Base-by-base conservation (phyloP, 257 asterid species). In the Solanum stenotomum region DNA sequence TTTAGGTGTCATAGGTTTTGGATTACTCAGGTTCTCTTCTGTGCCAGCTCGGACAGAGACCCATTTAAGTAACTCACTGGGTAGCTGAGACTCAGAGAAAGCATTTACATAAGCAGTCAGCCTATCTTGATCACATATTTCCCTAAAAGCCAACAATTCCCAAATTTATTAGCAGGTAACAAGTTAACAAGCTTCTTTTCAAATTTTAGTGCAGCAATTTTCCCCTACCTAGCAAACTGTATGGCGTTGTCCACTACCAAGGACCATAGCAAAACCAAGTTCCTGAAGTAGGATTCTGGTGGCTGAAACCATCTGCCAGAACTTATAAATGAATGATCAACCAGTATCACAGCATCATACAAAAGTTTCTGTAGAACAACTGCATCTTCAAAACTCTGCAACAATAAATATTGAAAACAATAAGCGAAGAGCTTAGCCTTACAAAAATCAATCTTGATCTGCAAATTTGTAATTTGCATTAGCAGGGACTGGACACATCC, bases 181-280 rank as follows among this genome's bases (percentile, higher is more conserved):
- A 37, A 74, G 87, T 88, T 37, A 40, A 44, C 56, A 84, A 88
- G 52, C 79, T 34, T 52, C 91, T 77, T 86, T 65, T 72, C 44
- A 75, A 83, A 35, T 79, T 61, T 29, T 10, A 63, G 81, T 67
- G 88, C 29, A 85, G 71, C 74, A 90, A 72, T 87, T 84, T 29
- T 70, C 82, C 5, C 85, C 33, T 92, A 95, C 98, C 98, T 89
- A 84, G 95, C 94, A 91, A 94, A 93, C 88, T 86, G 93, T 52
- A 94, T 89, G 85, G 99, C 96, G 29, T 86, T 86, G 38, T 94
- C 96, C 67, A 90, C 95, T 87, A 94, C 95, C 83, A 95, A 71
- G 85, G 93, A 94, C 99, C 98, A 94, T 79, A 89, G 44, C 42
- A 95, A 76, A 83, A 98, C 94, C 86, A 96, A 87, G 87, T 89